Evolutionary conservation across 805 yeast species (phyloP), one percentile per base, ranked within the genome.

Genomic region (Myxozyma kluyveri): DNA sequence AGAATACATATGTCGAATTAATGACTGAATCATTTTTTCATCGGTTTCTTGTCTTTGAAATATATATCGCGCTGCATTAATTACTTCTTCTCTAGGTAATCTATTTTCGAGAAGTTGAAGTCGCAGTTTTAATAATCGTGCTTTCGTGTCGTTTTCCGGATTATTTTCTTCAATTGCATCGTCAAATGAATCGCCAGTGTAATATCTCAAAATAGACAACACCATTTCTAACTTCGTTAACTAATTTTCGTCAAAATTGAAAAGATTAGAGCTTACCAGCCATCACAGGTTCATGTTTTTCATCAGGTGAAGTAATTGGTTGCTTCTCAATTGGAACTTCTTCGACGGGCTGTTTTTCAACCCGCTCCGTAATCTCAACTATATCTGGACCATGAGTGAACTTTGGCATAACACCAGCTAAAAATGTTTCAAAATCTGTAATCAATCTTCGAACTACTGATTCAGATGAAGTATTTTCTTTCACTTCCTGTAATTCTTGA

Each of bases 1-100:
- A 23, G 24, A 12, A 22, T 48, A 47, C 56, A 52, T 47, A 14
- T 47, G 56, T 19, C 31, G 21, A n/a, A 52, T 26, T 12, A 47
- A 17, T 17, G 29, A 26, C 14, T 22, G 46, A 4, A 36, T 22
- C 27, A 36, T 10, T 7, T 12, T 33, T 12, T 17, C 4, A 32
- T 47, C 52, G 3, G 38, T 24, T 12, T 14, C 31, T 3, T 38
- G 39, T 4, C 14, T 14, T 27, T 38, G 33, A 23, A 43, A 41
- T 14, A 50, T 40, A 19, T 17, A 5, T 2, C 50, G 50, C 2
- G 45, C 46, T 14, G 42, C 39, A 7, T 24, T 38, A 17, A 49
- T 22, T 14, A 52, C 41, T 3, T 47, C 52, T 6, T 38, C 22
- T 18, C 46, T 45, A 22, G 56, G 18, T 14, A 51, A 24, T n/a